A percentile compares a stretch with the other conserved stretches of the same genome.
These are phyloP conservation scores for Fusarium subglutinans DNA, from an alignment of 2,329 filamentous ascomycete species.

Conservation along the genomic window DNA sequence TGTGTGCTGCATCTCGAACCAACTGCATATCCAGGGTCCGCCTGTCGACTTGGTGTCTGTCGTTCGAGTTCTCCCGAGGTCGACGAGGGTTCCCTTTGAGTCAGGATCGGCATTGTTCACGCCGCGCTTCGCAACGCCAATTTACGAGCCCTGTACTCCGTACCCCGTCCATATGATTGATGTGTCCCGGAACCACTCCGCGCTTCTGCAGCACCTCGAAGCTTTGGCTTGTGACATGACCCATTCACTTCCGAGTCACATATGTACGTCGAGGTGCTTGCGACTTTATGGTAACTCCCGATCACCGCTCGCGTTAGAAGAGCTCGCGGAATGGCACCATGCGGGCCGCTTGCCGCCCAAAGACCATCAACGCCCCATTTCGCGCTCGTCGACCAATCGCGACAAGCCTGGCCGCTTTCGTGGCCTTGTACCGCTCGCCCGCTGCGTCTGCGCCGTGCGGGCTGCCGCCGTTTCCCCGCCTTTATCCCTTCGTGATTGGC, in stretches of 20 bases:
- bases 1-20: constrained; percentile 31
- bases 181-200: constrained; percentile 17
- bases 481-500: constrained; percentile 34
- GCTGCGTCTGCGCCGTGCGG: constrained; percentile 31
- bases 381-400: constrained; percentile 37
- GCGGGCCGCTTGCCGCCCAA: constrained; percentile 35
- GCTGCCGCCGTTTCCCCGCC: constrained; percentile 36
- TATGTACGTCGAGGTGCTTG: constrained; percentile 5
- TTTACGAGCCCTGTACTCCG: background rate
- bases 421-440: constrained; percentile 21
- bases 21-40: constrained; percentile 41
- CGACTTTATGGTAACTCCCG: constrained; percentile 3
- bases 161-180: background rate
- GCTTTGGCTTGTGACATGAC: constrained; percentile 35
- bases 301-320: constrained; percentile 11
- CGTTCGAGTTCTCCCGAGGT: constrained; percentile 19
- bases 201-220: constrained; percentile 20
- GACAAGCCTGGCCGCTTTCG: constrained; percentile 17
- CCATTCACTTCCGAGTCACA: constrained; percentile 1
- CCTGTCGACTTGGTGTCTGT: constrained; percentile 14
- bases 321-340: constrained; percentile 31
- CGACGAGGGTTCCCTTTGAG: constrained; percentile 1
- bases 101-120: constrained; percentile 18
- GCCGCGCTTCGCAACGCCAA: constrained; percentile 19
- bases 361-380: constrained; percentile 19